Base-by-base conservation (phyloP, 1,139 yeast genomes). In the Scheffersomyces parashehatae region DNA sequence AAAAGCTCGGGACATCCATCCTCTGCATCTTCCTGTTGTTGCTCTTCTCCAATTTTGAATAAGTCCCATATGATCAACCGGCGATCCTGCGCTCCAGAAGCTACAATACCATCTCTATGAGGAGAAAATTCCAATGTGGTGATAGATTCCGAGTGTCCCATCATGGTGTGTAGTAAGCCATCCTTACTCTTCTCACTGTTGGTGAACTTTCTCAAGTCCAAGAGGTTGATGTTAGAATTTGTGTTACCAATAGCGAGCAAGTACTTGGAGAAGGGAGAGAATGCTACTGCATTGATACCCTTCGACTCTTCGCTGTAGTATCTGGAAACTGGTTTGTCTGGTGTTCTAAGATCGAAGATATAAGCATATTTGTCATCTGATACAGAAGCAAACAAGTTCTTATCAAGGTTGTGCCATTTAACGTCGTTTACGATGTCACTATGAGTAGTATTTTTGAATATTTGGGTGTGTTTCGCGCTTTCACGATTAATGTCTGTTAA, bases 1-100 rank as follows among this genome's bases (percentile, higher is more conserved):
- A 86, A 73, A 32, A 86, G 64, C 58, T 87, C 95, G 5, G 93
- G 90, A 37, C 86, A 84, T 37, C 93, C 95, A 56, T 87, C 95
- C 47, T 80, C 85, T 33, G 85, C 87, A 50, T 85, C 85, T 57
- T 86, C 95, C 49, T 82, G 87, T 48, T 81, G 88, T 59, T 85
- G 93, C 55, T 86, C 95, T 52, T 83, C 88, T 2, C 95, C 95
- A 29, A 86, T 82, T 55, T 77, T 82, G 43, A 72, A 68, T 40
- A 86, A 65, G 58, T 86, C 93, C 95, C 95, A 87, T 5, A 86
- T 57, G 37, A 86, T 81, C 26, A 85, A 75, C 48, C 93, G 70
- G 50, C 91, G 73, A 56, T 86, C 95, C 49, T 79, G 80, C 1
- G 89, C 81, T 2, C 89, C 86, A 0, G 88, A 80, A 1, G 87